Evolutionary conservation across 257 asterid genomes (phyloP).

Genomic region (Linaria vulgaris): DNA sequence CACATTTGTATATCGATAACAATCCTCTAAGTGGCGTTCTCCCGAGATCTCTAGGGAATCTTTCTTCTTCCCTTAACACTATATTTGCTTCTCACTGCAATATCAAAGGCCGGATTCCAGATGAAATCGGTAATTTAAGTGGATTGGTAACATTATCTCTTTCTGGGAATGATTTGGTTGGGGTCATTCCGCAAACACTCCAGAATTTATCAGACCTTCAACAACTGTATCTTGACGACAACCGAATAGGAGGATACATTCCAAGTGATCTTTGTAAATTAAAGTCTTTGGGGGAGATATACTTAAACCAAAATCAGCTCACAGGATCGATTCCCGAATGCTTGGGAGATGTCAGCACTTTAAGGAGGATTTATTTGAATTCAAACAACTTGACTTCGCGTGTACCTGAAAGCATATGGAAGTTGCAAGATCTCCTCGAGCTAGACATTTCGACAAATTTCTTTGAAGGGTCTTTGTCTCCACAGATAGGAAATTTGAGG

Average conservation of each 20-base stretch:
- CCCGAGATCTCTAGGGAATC: too few species aligned
- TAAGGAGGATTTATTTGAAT: neutral
- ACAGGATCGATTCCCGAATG: conserved; percentile 12
- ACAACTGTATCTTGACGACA: too few species aligned
- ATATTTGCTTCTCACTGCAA: neutral
- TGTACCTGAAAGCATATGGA: conserved; percentile 24
- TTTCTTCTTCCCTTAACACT: conserved; percentile 14
- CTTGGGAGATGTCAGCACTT: conserved; percentile 9
- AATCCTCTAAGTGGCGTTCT: conserved; percentile 26
- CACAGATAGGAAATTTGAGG: neutral
- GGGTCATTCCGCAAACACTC: conserved; percentile 25
- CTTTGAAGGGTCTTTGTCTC: neutral
- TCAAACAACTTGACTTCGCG: conserved; percentile 1
- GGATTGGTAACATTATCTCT: conserved; percentile 23
- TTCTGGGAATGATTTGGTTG: conserved; percentile 26
- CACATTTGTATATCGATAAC: neutral
- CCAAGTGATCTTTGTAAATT: too few species aligned
- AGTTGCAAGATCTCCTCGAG: neutral
- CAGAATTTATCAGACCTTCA: too few species aligned
- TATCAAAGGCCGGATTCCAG: conserved; percentile 30
- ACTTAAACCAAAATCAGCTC: too few species aligned
- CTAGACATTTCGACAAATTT: conserved; percentile 7
- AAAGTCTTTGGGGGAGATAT: too few species aligned
- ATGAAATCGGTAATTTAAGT: too few species aligned
- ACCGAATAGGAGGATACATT: too few species aligned